phyloP scores from a whole-genome alignment of 2,329 filamentous ascomycete genomes.

The Talaromyces marneffei region DNA sequence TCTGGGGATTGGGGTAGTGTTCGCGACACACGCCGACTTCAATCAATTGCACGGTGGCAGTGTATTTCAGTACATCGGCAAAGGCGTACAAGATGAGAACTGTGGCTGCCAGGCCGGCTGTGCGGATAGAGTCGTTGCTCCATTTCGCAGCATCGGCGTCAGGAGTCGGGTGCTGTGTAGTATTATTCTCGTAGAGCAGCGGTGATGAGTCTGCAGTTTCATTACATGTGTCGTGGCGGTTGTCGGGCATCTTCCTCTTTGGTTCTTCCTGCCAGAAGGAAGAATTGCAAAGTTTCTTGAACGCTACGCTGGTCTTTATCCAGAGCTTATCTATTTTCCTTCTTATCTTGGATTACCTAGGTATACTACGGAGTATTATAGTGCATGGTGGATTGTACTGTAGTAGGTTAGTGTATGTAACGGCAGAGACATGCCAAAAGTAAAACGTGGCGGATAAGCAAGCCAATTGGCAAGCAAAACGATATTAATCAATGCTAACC shows the following conservation, averaged over 20 bases:
- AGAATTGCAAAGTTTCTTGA: not conserved
- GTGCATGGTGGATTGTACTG: no score
- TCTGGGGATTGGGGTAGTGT: not conserved
- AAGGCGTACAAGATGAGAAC: slow-evolving; percentile 1
- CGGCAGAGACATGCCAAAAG: not conserved
- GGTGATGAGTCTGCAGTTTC: not conserved
- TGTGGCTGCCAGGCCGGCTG: not conserved
- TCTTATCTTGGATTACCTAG: not conserved
- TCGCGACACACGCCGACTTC: slow-evolving; percentile 4
- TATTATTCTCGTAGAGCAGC: not conserved
- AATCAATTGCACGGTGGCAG: slow-evolving; percentile 1
- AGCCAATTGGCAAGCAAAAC: not conserved
- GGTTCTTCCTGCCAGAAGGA: not conserved
- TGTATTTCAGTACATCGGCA: slow-evolving; percentile 4
- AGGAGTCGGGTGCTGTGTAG: not conserved
- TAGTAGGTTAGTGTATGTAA: not conserved
- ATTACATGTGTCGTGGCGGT: not conserved
- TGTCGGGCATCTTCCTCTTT: not conserved
- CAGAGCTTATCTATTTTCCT: not conserved
- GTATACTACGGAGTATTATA: no score
- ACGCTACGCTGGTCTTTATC: not conserved
- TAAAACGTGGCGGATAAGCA: not conserved
- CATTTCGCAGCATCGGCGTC: not conserved
- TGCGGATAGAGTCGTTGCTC: not conserved
- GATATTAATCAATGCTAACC: not conserved